Evolutionary conservation across 2,329 filamentous ascomycete species (phyloP), one percentile per base, ranked within the genome.

Genomic region (Trichoderma atrobrunneum): DNA sequence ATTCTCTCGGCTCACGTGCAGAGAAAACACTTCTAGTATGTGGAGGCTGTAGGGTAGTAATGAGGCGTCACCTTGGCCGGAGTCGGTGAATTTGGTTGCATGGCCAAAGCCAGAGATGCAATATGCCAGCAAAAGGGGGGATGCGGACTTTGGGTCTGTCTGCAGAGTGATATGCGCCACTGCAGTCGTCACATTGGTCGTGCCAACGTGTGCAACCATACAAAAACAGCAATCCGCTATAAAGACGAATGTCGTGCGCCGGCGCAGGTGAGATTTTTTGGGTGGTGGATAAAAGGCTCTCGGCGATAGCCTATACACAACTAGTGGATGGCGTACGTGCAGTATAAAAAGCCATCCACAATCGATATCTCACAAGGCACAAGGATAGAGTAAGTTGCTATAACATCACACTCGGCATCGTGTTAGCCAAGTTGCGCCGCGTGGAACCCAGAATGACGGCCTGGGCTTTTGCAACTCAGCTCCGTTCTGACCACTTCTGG

Each of bases 101-200:
- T 67, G 43, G 26, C 14, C 43, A 65, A 39, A 36, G 64, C 51
- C 48, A 57, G n/a, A 39, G 21, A 57, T 67, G 48, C 64, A 67
- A 51, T 65, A 54, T 36, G 63, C 51, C 28, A 56, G 63, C 43
- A 24, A 24, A 36, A 54, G 39, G 48, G 32, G 30, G 30, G 16
- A 34, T 16, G 24, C 32, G 32, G 51, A 24, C 34, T n/a, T 66
- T 54, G 43, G 43, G 63, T 11, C 21, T 21, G 63, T 18, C 34
- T 43, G 64, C 64, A 67, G 34, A 59, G 51, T 39, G 51, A 67
- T 59, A 59, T 67, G 64, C 64, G 64, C 51, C 64, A 57, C 51
- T 30, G 51, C 54, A 67, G 63, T 24, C 48, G 63, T 66, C 63
- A 56, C 63, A 39, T 36, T 57, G 48, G 34, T n/a, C 10, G 48